Conservation (phyloP, 192 early-diverging fungal species). For the Allomyces javanicus region DNA sequence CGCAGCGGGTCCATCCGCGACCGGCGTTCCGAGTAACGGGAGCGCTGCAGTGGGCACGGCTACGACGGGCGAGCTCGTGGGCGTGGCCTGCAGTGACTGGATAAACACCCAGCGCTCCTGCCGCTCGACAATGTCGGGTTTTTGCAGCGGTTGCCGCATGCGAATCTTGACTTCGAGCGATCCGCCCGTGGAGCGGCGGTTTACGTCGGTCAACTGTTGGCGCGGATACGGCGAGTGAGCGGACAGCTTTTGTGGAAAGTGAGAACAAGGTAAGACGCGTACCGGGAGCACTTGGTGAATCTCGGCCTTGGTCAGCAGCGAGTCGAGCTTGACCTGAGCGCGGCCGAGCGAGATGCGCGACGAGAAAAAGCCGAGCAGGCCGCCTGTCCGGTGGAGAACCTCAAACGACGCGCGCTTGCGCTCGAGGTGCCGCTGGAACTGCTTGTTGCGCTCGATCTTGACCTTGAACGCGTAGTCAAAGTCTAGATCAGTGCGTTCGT, state of each 20-base stretch:
- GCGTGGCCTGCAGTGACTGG: conserved; percentile 7
- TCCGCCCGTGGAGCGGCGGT: conserved; percentile 42
- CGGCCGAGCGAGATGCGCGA: conserved; percentile 37
- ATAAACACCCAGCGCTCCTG: conserved; percentile 45
- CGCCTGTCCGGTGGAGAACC: conserved; percentile 36
- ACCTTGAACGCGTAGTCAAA: conserved; percentile 31
- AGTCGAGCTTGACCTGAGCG: conserved; percentile 27
- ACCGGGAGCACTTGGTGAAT: conserved; percentile 48
- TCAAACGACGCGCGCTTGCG: conserved; percentile 48
- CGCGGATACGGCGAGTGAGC: background rate
- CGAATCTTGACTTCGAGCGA: conserved; percentile 43
- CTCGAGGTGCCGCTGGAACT: conserved; percentile 42
- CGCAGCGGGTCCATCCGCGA: background rate
- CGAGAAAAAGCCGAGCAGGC: conserved; percentile 26
- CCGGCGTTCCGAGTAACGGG: background rate
- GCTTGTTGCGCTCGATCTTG: conserved; percentile 36
- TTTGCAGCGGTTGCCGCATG: conserved; percentile 33
- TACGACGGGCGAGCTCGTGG: background rate
- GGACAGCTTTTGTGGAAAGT: background rate
- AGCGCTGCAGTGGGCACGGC: background rate
- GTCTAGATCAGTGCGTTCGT: conserved; percentile 8
- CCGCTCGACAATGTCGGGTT: conserved; percentile 33
- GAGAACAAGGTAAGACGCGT: conserved; percentile 5
- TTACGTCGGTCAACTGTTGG: conserved; percentile 36
- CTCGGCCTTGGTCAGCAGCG: conserved; percentile 37